Evolutionary conservation across 1,139 yeast genomes (phyloP).

Genomic region (Protomyces pachydermus): DNA sequence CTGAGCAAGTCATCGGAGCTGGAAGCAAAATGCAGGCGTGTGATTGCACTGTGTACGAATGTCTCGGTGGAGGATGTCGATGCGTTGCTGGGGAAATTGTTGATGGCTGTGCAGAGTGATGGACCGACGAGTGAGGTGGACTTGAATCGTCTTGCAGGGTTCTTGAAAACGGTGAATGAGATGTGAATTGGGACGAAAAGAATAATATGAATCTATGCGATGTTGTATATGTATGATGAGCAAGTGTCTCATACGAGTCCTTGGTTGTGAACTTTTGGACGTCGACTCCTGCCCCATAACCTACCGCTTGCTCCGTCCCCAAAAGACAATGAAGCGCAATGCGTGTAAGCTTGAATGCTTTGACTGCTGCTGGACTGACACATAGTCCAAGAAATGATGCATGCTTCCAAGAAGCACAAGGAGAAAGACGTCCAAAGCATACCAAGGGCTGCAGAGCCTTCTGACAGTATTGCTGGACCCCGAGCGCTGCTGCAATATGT

Average conservation of each 20-base stretch:
- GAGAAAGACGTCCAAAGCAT: not conserved
- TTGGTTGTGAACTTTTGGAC: too few species aligned
- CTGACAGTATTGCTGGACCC: not conserved
- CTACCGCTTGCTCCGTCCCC: not conserved
- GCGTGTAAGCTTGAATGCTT: not conserved
- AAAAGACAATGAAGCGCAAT: not conserved
- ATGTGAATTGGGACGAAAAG: not conserved
- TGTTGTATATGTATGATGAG: not conserved
- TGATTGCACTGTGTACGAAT: constrained; percentile 85
- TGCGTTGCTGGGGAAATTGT: constrained; percentile 70
- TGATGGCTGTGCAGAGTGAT: constrained; percentile 85
- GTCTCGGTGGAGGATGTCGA: constrained; percentile 77
- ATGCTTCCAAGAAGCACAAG: not conserved
- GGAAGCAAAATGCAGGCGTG: constrained; percentile 80
- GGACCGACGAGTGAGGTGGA: constrained; percentile 55
- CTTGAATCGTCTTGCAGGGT: constrained; percentile 47
- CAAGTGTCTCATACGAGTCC: too few species aligned
- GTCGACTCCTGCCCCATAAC: not conserved
- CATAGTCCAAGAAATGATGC: not conserved
- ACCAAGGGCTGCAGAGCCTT: not conserved
- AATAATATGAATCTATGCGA: not conserved
- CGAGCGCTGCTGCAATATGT: not conserved
- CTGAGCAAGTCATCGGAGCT: constrained; percentile 55
- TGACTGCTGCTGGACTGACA: not conserved
- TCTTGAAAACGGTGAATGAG: constrained; percentile 32